Evolutionary conservation across 2,329 filamentous ascomycete genomes (phyloP).

Genomic region (Phialemoniopsis sp.): DNA sequence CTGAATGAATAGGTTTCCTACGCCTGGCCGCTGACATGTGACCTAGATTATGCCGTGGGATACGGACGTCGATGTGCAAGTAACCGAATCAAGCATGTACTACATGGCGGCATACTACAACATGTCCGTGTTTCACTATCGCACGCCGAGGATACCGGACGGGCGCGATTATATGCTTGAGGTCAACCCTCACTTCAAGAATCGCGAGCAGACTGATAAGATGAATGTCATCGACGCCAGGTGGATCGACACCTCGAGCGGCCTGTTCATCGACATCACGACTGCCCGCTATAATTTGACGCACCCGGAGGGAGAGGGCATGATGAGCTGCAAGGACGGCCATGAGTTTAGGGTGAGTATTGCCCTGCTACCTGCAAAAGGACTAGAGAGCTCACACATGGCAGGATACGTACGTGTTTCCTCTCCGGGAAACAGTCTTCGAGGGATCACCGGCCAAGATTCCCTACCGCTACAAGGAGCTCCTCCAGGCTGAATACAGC

Average conservation of each 20-base stretch:
- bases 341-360: constrained; percentile 39
- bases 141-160: constrained; percentile 28
- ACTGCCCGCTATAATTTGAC: constrained; percentile 42
- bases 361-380: neutral
- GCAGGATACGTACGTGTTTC: constrained; percentile 58
- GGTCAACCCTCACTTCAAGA: constrained; percentile 36
- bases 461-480: constrained; percentile 56
- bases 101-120: constrained; percentile 67
- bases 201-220: constrained; percentile 29
- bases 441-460: constrained; percentile 65
- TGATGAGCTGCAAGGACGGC: constrained; percentile 46
- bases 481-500: constrained; percentile 55
- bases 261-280: constrained; percentile 47
- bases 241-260: constrained; percentile 42
- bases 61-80: constrained; percentile 71
- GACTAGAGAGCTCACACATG: constrained; percentile 2
- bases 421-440: constrained; percentile 64
- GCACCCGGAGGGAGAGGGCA: constrained; percentile 35
- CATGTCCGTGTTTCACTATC: constrained; percentile 41
- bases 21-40: constrained; percentile 4
- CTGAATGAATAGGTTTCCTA: neutral
- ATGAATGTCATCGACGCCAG: constrained; percentile 42
- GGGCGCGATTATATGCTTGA: constrained; percentile 45
- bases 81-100: constrained; percentile 61
- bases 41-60: constrained; percentile 71